Evolutionary conservation across 2,329 filamentous ascomycete genomes (phyloP).

Genomic region (Hawksworthiomyces lignivorus): DNA sequence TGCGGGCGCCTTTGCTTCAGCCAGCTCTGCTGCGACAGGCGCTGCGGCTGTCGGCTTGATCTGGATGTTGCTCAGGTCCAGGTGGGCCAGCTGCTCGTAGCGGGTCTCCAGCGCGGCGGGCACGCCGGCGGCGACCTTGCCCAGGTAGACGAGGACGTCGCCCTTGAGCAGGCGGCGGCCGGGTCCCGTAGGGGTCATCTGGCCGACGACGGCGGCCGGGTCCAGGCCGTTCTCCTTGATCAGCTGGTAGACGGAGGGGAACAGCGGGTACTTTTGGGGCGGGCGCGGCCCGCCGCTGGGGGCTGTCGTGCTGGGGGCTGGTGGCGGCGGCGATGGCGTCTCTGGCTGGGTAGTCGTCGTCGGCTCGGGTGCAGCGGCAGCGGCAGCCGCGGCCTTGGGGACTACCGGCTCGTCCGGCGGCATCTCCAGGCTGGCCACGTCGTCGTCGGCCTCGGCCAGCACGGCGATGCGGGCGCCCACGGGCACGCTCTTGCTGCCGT

Average conservation of each 20-base stretch:
- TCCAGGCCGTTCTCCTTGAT: constrained; percentile 72
- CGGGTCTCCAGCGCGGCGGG: constrained; percentile 63
- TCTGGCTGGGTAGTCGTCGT: not conserved
- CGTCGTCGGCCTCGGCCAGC: constrained; percentile 73
- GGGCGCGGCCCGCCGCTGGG: constrained; percentile 45
- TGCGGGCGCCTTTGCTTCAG: constrained; percentile 28
- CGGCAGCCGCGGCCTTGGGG: constrained; percentile 16
- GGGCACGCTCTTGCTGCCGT: constrained; percentile 68
- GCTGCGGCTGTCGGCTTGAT: constrained; percentile 44
- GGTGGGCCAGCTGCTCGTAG: constrained; percentile 68
- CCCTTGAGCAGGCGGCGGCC: constrained; percentile 87
- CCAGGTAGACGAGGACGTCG: constrained; percentile 85
- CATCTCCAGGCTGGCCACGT: constrained; percentile 65
- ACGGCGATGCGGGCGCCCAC: constrained; percentile 79
- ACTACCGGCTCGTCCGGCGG: constrained; percentile 54
- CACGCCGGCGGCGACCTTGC: constrained; percentile 64
- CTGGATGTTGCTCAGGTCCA: constrained; percentile 95
- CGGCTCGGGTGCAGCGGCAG: constrained; percentile 17
- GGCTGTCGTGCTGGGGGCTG: constrained; percentile 15
- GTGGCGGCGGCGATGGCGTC: constrained; percentile 1
- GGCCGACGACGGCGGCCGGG: constrained; percentile 59
- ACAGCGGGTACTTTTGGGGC: constrained; percentile 59
- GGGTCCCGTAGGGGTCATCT: constrained; percentile 83
- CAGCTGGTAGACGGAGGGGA: constrained; percentile 77
- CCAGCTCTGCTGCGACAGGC: constrained; percentile 31